Conservation (phyloP, 768 basidiomycete species). For the Rhizopogon sp. region DNA sequence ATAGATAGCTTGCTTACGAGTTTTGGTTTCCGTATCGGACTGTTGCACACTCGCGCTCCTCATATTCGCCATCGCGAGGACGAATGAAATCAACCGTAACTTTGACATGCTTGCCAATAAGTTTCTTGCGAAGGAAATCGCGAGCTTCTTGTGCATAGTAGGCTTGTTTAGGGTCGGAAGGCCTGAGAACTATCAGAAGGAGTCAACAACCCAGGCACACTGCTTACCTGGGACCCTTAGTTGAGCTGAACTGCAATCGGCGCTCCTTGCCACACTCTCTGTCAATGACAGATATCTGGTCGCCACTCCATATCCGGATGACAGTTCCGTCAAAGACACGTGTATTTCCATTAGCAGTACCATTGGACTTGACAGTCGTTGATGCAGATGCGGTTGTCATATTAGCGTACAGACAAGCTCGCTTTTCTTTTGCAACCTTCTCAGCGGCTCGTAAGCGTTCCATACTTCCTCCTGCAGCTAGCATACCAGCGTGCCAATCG, state of each 20-base stretch:
- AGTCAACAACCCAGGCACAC: neutral
- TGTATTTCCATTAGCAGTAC: slow-evolving; percentile 36
- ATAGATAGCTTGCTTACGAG: slow-evolving; percentile 42
- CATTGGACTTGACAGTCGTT: slow-evolving; percentile 42
- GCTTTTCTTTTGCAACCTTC: slow-evolving; percentile 72
- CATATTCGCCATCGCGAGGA: slow-evolving; percentile 88
- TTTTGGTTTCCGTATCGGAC: slow-evolving; percentile 80
- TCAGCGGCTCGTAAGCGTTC: slow-evolving; percentile 85
- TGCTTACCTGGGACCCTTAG: slow-evolving; percentile 73
- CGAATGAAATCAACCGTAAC: slow-evolving; percentile 87
- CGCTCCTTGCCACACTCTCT: slow-evolving; percentile 73
- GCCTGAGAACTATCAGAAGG: slow-evolving; percentile 35
- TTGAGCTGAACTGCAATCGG: slow-evolving; percentile 83
- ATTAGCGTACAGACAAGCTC: slow-evolving; percentile 64
- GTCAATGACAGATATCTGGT: slow-evolving; percentile 79
- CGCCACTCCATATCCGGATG: slow-evolving; percentile 85
- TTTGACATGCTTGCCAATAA: slow-evolving; percentile 87
- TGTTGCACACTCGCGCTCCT: slow-evolving; percentile 90
- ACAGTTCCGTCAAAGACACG: slow-evolving; percentile 79
- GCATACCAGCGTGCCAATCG: slow-evolving; percentile 97
- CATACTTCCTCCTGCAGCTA: slow-evolving; percentile 79
- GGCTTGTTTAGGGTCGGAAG: slow-evolving; percentile 81
- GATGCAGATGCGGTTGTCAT: slow-evolving; percentile 30
- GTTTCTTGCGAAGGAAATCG: slow-evolving; percentile 86
- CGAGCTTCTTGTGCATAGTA: slow-evolving; percentile 89